These are phyloP conservation scores for Mycena galopus DNA, from an alignment of 768 basidiomycete genomes.

Conservation along the genomic window DNA sequence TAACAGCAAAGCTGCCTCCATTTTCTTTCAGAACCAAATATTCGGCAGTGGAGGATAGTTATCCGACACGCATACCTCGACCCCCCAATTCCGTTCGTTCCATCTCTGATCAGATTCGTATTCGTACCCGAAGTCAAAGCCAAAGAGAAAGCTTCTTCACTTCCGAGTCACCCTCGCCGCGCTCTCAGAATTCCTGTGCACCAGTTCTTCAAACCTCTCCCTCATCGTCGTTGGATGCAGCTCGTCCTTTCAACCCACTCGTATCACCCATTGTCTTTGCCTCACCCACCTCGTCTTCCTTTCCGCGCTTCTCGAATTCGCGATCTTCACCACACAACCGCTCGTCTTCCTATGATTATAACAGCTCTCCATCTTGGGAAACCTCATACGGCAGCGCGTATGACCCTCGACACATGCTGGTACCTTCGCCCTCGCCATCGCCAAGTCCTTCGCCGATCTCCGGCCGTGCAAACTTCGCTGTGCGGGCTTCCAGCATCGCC, in stretches of 20 bases:
- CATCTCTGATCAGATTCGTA: constrained; percentile 12
- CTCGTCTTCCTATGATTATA: constrained; percentile 38
- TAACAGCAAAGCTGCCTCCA: constrained; percentile 25
- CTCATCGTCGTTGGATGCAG: constrained; percentile 12
- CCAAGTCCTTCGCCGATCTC: constrained; percentile 31
- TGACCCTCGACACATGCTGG: constrained; percentile 34
- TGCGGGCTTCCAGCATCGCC: constrained; percentile 11
- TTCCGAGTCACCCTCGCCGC: constrained; percentile 34
- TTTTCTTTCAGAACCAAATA: constrained; percentile 29
- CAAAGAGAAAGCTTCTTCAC: constrained; percentile 16
- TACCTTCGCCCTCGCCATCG: constrained; percentile 18
- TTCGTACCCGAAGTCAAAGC: not conserved
- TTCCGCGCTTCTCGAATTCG: constrained; percentile 30
- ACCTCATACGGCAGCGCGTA: constrained; percentile 43
- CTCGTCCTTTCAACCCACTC: constrained; percentile 18
- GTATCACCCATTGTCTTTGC: constrained; percentile 43
- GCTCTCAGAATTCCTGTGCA: not conserved
- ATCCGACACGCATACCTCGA: constrained; percentile 37
- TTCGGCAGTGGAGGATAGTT: constrained; percentile 19
- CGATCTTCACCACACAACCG: constrained; percentile 32
- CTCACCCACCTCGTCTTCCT: constrained; percentile 44
- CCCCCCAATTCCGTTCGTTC: constrained; percentile 13
- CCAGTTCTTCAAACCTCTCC: constrained; percentile 14
- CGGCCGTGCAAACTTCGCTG: constrained; percentile 25
- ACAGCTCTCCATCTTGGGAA: constrained; percentile 43